These are phyloP conservation scores for Cutaneotrichosporon sp. DNA, from an alignment of 1,284 basidiomycete species.

Conservation along the genomic window DNA sequence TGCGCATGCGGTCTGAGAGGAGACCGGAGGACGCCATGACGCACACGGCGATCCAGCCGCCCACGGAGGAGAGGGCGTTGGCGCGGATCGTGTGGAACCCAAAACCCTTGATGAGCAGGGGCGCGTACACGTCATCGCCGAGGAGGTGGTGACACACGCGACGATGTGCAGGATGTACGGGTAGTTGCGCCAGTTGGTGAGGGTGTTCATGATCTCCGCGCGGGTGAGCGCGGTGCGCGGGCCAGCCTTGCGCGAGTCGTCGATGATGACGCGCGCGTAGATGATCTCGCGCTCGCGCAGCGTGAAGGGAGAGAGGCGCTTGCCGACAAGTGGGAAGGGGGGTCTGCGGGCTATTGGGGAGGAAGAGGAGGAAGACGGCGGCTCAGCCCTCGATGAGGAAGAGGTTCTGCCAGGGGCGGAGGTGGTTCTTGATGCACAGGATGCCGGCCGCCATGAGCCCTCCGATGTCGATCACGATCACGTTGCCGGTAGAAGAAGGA, in stretches of 20 bases:
- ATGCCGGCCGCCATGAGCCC: conserved; percentile 28
- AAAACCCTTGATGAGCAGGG: conserved; percentile 36
- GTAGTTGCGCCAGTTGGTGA: conserved; percentile 36
- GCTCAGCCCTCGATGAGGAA: conserved; percentile 29
- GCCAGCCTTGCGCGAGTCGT: conserved; percentile 33
- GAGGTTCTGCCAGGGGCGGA: conserved; percentile 14
- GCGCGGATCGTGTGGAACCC: conserved; percentile 52
- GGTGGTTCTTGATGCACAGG: conserved; percentile 15
- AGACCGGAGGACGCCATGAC: conserved; percentile 22
- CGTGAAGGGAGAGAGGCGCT: conserved; percentile 27
- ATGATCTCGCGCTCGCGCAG: conserved; percentile 38
- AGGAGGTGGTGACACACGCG: conserved; percentile 26
- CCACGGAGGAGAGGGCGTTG: conserved; percentile 37
- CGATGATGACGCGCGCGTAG: conserved; percentile 29
- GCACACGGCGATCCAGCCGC: conserved; percentile 29
- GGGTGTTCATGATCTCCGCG: conserved; percentile 29
- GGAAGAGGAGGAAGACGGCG: conserved; percentile 29
- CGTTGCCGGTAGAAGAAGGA: conserved; percentile 31
- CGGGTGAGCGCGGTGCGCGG: conserved; percentile 11
- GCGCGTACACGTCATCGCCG: conserved; percentile 25
- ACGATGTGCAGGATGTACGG: conserved; percentile 42
- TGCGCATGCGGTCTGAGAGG: conserved; percentile 19
- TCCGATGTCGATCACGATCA: conserved; percentile 19
- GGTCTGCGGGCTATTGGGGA: conserved; percentile 29
- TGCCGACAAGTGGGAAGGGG: conserved; percentile 30